phyloP scores from a whole-genome alignment of 2,329 filamentous ascomycete species.

The Pestalotiopsis sp. region DNA sequence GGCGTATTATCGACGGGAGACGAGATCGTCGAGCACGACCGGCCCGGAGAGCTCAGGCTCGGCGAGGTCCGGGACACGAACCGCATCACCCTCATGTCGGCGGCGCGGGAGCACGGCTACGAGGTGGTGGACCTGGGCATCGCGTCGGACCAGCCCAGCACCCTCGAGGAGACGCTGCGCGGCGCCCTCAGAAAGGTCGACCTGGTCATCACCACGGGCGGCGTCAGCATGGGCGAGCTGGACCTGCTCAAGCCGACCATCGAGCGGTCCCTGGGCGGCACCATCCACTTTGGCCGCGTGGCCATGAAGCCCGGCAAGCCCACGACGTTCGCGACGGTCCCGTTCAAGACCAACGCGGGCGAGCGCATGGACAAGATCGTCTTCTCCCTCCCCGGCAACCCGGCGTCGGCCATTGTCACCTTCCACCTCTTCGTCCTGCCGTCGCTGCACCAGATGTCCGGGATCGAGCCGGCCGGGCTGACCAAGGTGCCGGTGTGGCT shows the following conservation, averaged over 20 bases:
- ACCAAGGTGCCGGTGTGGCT: constrained; percentile 73
- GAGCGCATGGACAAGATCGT: constrained; percentile 69
- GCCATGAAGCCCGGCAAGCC: constrained; percentile 98
- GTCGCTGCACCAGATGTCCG: constrained; percentile 76
- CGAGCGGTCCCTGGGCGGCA: constrained; percentile 85
- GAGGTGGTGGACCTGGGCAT: constrained; percentile 85
- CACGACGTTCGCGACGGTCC: constrained; percentile 92
- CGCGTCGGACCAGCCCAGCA: constrained; percentile 71
- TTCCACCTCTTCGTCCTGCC: constrained; percentile 94
- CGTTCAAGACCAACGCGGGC: constrained; percentile 62
- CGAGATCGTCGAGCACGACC: constrained; percentile 80
- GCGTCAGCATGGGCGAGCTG: constrained; percentile 96
- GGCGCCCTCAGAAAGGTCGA: constrained; percentile 75
- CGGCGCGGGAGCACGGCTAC: constrained; percentile 74
- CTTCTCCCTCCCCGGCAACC: constrained; percentile 93
- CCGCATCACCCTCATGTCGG: constrained; percentile 81
- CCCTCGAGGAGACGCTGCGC: constrained; percentile 77
- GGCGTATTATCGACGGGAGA: constrained; percentile 94
- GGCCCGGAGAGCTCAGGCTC: constrained; percentile 62
- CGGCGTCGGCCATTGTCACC: constrained; percentile 88
- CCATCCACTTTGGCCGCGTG: constrained; percentile 94
- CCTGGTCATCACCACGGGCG: constrained; percentile 87
- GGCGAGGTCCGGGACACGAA: constrained; percentile 96
- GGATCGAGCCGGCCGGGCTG: constrained; percentile 69
- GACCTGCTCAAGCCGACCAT: constrained; percentile 96